These are phyloP conservation scores for Begonia fuchsioides DNA, from an alignment of 306 rosid species.

Conservation along the genomic window DNA sequence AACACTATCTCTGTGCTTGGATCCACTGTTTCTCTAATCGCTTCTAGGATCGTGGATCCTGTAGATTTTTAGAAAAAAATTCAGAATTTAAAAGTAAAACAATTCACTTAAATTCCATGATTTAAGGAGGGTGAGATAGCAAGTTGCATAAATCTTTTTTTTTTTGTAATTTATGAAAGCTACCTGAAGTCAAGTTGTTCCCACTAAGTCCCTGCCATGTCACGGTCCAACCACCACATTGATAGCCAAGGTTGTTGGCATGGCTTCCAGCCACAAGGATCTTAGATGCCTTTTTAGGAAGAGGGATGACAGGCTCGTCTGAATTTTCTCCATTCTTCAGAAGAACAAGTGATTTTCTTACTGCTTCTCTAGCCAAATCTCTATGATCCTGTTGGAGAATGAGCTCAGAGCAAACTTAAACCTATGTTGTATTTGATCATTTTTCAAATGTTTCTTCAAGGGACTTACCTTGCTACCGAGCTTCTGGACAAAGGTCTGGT, in stretches of 20 bases:
- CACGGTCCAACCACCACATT: constrained; percentile 11
- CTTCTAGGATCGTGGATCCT: constrained; percentile 11
- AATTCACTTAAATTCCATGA: no score
- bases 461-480: constrained; percentile 16
- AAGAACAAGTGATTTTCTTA: constrained; percentile 12
- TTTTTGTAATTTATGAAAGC: not conserved
- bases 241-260: constrained; percentile 9
- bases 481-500: constrained; percentile 8
- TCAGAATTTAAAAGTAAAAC: not conserved
- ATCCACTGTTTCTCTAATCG: constrained; percentile 2
- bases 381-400: constrained; percentile 4
- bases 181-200: constrained; percentile 10
- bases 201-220: constrained; percentile 8
- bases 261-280: constrained; percentile 12
- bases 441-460: no score
- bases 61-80: not conserved
- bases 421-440: no score
- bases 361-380: constrained; percentile 13
- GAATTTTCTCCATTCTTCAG: constrained; percentile 8
- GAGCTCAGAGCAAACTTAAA: no score
- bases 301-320: not conserved
- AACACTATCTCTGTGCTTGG: constrained; percentile 5
- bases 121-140: no score
- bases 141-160: no score
- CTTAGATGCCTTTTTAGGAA: constrained; percentile 4